phyloP scores from a whole-genome alignment of 148 eudicot genomes.

The Fagopyrum esculentum region DNA sequence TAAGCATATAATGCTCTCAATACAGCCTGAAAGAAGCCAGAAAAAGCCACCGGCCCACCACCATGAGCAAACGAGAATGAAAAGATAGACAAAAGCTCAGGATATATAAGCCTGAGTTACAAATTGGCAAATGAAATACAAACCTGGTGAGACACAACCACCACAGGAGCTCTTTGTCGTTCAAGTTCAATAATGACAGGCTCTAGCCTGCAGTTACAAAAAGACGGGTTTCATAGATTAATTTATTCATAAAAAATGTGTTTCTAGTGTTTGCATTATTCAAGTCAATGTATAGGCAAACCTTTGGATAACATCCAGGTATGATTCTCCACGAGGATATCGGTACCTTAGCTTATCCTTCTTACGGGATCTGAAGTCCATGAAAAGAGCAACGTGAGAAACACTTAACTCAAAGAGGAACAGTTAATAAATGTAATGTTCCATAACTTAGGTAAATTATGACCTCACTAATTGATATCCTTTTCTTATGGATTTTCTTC shows the following conservation, averaged over 20 bases:
- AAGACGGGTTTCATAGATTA: background rate
- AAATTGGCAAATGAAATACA: slow-evolving; percentile 2
- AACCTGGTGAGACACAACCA: slow-evolving; percentile 96
- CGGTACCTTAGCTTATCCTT: slow-evolving; percentile 95
- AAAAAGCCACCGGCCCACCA: background rate
- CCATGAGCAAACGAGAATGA: background rate
- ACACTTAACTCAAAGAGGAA: background rate
- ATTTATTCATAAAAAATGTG: background rate
- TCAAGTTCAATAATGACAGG: slow-evolving; percentile 99
- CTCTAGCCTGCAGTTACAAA: slow-evolving; percentile 56
- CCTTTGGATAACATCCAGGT: slow-evolving; percentile 99
- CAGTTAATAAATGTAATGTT: background rate
- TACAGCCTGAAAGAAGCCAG: slow-evolving; percentile 50
- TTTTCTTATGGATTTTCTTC: background rate
- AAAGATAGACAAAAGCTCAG: background rate
- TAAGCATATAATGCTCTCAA: slow-evolving; percentile 95
- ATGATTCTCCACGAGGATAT: slow-evolving; percentile 99
- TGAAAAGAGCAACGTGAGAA: slow-evolving; percentile 1
- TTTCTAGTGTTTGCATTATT: background rate
- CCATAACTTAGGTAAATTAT: background rate
- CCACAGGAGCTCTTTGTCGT: slow-evolving; percentile 98
- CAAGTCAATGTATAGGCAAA: slow-evolving; percentile 18
- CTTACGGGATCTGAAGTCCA: slow-evolving; percentile 60
- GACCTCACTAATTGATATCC: background rate
- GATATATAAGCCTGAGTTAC: background rate